Conservation (phyloP, 2,329 filamentous ascomycete species). For the Graphilbum ipis-grandicollis region DNA sequence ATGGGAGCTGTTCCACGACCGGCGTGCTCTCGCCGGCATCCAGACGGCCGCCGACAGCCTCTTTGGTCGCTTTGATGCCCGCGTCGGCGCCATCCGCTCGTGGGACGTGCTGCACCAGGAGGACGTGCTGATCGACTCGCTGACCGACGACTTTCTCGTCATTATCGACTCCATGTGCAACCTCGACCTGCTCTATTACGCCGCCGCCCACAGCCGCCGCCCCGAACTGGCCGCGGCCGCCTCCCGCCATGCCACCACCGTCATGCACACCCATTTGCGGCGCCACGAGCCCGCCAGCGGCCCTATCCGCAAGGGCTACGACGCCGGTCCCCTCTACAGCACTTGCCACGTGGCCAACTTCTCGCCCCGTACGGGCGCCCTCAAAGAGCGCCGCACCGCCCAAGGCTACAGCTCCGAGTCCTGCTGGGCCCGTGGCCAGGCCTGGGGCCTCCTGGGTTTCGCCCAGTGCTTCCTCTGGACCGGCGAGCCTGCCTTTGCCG, state of each 20-base stretch:
- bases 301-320: too few species aligned
- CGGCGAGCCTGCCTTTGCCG: conserved; percentile 22
- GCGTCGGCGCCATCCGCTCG: conserved; percentile 28
- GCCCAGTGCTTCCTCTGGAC: conserved; percentile 32
- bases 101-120: conserved; percentile 24
- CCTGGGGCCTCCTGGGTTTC: conserved; percentile 33
- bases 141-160: conserved; percentile 19
- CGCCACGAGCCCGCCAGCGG: too few species aligned
- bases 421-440: conserved; percentile 33
- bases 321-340: conserved; percentile 13
- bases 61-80: conserved; percentile 21
- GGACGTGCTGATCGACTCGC: conserved; percentile 14
- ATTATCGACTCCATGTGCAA: conserved; percentile 26
- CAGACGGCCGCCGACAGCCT: conserved; percentile 25
- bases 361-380: conserved; percentile 20
- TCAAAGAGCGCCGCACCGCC: conserved; percentile 27
- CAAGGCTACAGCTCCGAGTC: conserved; percentile 28
- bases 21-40: conserved; percentile 20
- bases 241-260: conserved; percentile 21
- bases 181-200: conserved; percentile 20
- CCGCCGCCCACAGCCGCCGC: conserved; percentile 15
- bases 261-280: conserved; percentile 23
- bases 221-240: conserved; percentile 13
- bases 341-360: conserved; percentile 33
- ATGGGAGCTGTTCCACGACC: conserved; percentile 19